These are phyloP conservation scores for Penicillium sp. DNA, from an alignment of 2,329 filamentous ascomycete species.

Conservation along the genomic window DNA sequence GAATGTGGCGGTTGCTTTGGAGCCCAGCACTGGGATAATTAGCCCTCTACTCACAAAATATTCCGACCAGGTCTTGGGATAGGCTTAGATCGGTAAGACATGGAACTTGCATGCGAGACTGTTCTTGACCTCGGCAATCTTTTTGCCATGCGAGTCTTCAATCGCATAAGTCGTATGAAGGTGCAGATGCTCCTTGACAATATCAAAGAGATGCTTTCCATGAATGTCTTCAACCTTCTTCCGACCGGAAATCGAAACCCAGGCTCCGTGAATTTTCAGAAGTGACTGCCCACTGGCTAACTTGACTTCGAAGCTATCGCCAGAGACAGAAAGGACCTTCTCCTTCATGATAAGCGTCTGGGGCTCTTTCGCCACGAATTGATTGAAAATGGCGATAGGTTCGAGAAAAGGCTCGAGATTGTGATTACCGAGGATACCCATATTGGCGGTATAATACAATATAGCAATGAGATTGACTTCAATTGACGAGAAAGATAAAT, in stretches of 20 bases:
- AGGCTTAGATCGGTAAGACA: neutral
- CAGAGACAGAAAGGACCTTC: constrained; percentile 65
- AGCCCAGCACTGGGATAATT: constrained; percentile 29
- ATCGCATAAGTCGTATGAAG: constrained; percentile 31
- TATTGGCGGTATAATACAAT: constrained; percentile 1
- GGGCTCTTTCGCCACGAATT: constrained; percentile 25
- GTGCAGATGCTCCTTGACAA: constrained; percentile 34
- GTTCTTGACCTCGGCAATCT: constrained; percentile 63
- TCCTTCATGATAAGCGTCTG: constrained; percentile 64
- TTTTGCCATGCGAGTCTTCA: constrained; percentile 54
- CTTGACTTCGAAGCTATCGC: constrained; percentile 69
- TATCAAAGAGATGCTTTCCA: constrained; percentile 32
- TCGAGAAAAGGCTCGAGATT: constrained; percentile 26
- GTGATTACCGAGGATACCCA: constrained; percentile 24
- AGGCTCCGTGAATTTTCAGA: constrained; percentile 63
- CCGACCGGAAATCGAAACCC: constrained; percentile 42
- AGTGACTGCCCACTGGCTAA: constrained; percentile 60
- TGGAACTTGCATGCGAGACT: constrained; percentile 57
- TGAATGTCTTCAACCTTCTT: constrained; percentile 32
- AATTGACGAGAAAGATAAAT: neutral
- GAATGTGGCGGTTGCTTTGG: constrained; percentile 55
- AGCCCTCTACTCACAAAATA: neutral
- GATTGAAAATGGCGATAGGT: constrained; percentile 30
- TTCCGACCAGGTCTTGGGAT: neutral
- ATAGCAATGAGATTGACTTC: neutral